Percentiles rank a stretch among this genome's conserved stretches.
Conservation (phyloP, 306 rosid species). For the Pyrus communis region DNA sequence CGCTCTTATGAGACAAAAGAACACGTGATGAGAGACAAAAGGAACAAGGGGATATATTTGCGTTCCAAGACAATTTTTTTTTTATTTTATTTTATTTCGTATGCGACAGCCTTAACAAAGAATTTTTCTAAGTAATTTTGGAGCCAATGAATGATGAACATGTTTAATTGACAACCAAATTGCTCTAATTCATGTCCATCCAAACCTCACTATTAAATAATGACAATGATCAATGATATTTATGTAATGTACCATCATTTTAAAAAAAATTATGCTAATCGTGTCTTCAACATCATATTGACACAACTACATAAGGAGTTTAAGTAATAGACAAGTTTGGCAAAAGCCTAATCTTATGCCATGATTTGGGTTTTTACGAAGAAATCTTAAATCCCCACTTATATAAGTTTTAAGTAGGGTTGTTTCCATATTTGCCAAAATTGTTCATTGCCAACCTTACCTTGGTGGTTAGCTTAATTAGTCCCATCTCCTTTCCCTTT, state of each 20-base stretch:
- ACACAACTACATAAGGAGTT: constrained; percentile 1
- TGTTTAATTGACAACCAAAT: neutral
- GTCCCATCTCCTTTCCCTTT: neutral
- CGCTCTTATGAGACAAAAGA: no score
- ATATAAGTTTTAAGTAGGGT: neutral
- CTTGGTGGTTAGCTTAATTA: neutral
- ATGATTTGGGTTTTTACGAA: neutral
- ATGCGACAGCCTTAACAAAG: neutral
- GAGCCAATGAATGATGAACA: neutral
- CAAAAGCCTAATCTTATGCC: constrained; percentile 6
- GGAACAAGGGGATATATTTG: no score
- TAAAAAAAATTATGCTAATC: neutral
- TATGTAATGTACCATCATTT: neutral
- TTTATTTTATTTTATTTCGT: no score
- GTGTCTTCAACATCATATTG: neutral
- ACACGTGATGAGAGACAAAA: no score
- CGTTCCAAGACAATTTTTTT: no score
- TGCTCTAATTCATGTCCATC: neutral
- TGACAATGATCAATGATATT: neutral
- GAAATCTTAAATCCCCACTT: neutral
- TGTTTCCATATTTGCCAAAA: neutral
- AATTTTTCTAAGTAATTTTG: no score
- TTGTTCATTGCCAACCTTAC: neutral
- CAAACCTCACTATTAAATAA: neutral
- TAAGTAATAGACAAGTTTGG: constrained; percentile 3